Evolutionary conservation across 2,329 filamentous ascomycete genomes (phyloP).

Genomic region (Aurifilum marmelostoma): DNA sequence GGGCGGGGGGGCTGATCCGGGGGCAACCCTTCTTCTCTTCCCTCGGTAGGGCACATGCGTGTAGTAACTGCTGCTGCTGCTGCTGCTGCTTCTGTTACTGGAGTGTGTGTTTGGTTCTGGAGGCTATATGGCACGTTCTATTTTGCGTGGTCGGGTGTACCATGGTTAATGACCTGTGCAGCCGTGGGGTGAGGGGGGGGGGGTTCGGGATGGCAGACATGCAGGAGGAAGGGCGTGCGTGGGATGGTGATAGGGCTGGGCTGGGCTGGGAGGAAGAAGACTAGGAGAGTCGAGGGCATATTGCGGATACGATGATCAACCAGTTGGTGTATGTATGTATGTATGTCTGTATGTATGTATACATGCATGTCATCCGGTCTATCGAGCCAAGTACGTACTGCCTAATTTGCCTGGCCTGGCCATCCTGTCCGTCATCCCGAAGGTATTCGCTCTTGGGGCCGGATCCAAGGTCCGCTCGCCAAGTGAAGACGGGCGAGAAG

Average conservation of each 20-base stretch:
- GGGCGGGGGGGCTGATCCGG: neutral
- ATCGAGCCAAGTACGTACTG: no score
- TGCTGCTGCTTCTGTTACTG: no score
- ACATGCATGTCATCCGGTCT: no score
- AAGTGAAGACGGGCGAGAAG: neutral
- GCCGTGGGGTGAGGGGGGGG: neutral
- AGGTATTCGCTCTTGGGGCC: neutral
- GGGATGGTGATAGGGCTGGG: neutral
- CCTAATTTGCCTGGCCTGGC: neutral
- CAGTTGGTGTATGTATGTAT: neutral
- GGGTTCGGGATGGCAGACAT: no score
- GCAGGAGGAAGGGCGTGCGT: neutral
- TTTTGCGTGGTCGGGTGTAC: neutral
- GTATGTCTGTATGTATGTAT: no score
- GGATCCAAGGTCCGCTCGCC: neutral
- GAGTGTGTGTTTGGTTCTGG: neutral
- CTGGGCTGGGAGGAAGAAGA: neutral
- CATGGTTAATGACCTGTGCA: neutral
- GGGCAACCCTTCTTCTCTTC: neutral
- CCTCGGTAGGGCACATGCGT: neutral
- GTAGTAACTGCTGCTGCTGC: neutral
- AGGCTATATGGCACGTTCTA: neutral
- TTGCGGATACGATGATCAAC: no score
- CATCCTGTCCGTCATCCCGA: neutral
- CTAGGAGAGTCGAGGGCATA: no score